phyloP scores from a whole-genome alignment of 257 asterid species.

The Fraxinus excelsior region DNA sequence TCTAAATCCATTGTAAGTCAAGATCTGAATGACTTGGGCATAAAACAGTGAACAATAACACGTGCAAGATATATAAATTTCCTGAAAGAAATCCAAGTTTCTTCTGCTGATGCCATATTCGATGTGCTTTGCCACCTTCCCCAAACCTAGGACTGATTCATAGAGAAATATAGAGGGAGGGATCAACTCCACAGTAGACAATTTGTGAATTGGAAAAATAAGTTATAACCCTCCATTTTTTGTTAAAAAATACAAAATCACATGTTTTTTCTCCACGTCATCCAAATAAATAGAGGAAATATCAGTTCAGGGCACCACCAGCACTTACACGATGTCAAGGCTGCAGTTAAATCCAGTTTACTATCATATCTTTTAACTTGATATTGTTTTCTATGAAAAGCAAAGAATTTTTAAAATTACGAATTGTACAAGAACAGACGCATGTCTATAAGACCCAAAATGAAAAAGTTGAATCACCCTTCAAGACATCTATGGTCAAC shows the following conservation, averaged over 20 bases:
- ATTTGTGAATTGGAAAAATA: neutral
- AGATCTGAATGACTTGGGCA: neutral
- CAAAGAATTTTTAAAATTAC: neutral
- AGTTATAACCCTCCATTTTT: neutral
- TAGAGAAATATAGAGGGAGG: neutral
- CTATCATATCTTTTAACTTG: neutral
- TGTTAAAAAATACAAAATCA: neutral
- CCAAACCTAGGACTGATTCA: neutral
- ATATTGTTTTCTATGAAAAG: neutral
- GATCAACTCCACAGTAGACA: neutral
- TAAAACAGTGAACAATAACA: neutral
- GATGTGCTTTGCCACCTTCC: neutral
- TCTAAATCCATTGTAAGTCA: constrained; percentile 3
- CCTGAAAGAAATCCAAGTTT: neutral
- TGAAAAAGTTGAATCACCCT: neutral
- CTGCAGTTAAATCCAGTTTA: neutral
- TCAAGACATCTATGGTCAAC: constrained; percentile 2
- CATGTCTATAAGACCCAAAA: neutral
- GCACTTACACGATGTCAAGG: neutral
- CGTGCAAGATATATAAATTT: neutral
- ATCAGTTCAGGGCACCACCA: neutral
- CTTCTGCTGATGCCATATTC: neutral
- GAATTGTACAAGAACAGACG: neutral
- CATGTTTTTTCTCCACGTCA: neutral
- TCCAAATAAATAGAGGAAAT: neutral